Conservation (phyloP, 257 asterid genomes). For the Gardenia jasminoides region DNA sequence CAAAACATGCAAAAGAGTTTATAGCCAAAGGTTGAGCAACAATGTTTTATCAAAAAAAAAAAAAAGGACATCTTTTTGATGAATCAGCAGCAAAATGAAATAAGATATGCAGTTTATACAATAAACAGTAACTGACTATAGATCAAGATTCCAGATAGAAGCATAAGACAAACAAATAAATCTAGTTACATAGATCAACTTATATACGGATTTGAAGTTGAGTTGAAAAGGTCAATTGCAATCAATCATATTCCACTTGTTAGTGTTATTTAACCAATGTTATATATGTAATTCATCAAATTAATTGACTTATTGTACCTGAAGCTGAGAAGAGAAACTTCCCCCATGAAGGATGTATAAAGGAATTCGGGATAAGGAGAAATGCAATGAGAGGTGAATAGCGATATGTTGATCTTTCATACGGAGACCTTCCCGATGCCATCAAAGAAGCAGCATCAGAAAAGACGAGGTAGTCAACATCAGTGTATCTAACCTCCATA, state of each 20-base stretch:
- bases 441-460: slow-evolving; percentile 86
- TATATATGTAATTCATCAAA: not conserved
- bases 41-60: not conserved
- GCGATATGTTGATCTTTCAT: slow-evolving; percentile 81
- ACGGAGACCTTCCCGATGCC: slow-evolving; percentile 84
- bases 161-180: not conserved
- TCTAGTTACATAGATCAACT: not conserved
- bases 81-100: not conserved
- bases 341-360: slow-evolving; percentile 85
- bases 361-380: slow-evolving; percentile 77
- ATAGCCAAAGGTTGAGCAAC: not conserved
- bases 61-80: not conserved
- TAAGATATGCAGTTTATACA: not conserved
- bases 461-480: slow-evolving; percentile 84
- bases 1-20: not conserved
- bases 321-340: slow-evolving; percentile 75
- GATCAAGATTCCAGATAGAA: not conserved
- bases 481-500: slow-evolving; percentile 93
- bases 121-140: not conserved
- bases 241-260: not conserved
- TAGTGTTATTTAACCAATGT: not conserved
- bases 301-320: slow-evolving; percentile 37
- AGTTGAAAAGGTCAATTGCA: not conserved
- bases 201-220: not conserved
- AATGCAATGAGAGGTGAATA: slow-evolving; percentile 88